Evolutionary conservation across 768 basidiomycete genomes (phyloP), one percentile per base, ranked within the genome.

Genomic region (Clavulina sp.): DNA sequence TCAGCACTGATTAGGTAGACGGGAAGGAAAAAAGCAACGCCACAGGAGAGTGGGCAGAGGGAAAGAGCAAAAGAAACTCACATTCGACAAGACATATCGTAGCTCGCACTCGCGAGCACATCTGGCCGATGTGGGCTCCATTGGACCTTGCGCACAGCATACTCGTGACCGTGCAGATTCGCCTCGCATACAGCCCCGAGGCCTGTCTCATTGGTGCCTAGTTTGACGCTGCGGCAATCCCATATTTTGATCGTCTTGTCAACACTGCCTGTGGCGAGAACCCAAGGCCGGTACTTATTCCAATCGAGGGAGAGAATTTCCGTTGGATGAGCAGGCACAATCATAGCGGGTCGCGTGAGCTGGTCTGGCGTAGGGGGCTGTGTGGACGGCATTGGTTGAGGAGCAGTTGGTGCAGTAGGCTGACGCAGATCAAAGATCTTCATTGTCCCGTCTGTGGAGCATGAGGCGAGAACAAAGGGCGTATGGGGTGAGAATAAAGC

Each of bases 21-120:
- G 34, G 4, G 23, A 19, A 9, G 38, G 16, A 3, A 19, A 16
- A 4, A 31, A 26, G 32, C n/a, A n/a, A n/a, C n/a, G n/a, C n/a
- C n/a, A n/a, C n/a, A n/a, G n/a, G n/a, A n/a, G n/a, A n/a, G n/a
- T n/a, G n/a, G n/a, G n/a, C n/a, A n/a, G n/a, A n/a, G n/a, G n/a
- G n/a, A n/a, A n/a, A 32, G 41, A 19, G 36, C 32, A n/a, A 44
- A 32, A 6, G 26, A 18, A 40, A 73, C 81, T 62, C 70, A 95
- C 83, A 92, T 72, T 63, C 87, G 72, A 64, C 83, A 88, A 1
- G 89, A 89, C 93, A 96, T 97, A 62, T 97, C 93, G 66, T 96
- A 92, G 60, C 83, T 81, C 34, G 76, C 73, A 31, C 73, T 75
- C 5, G 69, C 68, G 23, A 71, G 49, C 3, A 63, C 24, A 49